Conservation (phyloP, 306 rosid species). For the Gastrolobium villosum region DNA sequence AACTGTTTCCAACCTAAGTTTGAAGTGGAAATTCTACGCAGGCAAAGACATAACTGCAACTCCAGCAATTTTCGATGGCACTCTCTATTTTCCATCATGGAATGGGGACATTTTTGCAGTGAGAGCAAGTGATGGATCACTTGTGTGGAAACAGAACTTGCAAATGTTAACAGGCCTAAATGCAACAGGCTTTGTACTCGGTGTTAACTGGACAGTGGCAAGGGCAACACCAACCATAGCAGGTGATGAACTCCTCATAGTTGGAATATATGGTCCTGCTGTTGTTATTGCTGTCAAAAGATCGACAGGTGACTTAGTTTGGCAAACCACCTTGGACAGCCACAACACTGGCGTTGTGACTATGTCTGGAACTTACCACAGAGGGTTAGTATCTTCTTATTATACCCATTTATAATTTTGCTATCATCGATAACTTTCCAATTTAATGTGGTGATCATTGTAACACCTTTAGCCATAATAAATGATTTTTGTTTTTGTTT, state of each 20-base stretch:
- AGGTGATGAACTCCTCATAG: neutral
- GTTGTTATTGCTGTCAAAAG: conserved; percentile 60
- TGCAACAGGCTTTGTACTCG: conserved; percentile 45
- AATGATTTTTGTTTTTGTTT: too few relatives aligned
- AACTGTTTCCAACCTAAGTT: conserved; percentile 38
- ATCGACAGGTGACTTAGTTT: conserved; percentile 55
- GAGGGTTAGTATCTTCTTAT: conserved; percentile 51
- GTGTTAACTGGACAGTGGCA: conserved; percentile 56
- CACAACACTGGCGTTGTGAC: conserved; percentile 49
- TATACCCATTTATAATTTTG: too few relatives aligned
- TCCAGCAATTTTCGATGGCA: conserved; percentile 58
- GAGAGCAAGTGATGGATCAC: conserved; percentile 40
- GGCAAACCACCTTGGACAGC: conserved; percentile 57
- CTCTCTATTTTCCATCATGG: conserved; percentile 72
- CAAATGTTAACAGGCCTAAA: conserved; percentile 56
- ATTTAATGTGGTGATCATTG: too few relatives aligned
- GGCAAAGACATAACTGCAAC: conserved; percentile 70
- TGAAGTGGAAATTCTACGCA: conserved; percentile 67
- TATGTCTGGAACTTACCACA: conserved; percentile 72
- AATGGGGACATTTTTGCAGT: conserved; percentile 67
- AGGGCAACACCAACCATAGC: conserved; percentile 66
- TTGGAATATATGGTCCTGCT: conserved; percentile 66
- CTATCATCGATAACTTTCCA: too few relatives aligned
- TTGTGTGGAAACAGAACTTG: conserved; percentile 50
- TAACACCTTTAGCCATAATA: too few relatives aligned